Evolutionary conservation across 2,329 filamentous ascomycete species (phyloP), one percentile per base, ranked within the genome.

Genomic region (Aspergillus unguis): DNA sequence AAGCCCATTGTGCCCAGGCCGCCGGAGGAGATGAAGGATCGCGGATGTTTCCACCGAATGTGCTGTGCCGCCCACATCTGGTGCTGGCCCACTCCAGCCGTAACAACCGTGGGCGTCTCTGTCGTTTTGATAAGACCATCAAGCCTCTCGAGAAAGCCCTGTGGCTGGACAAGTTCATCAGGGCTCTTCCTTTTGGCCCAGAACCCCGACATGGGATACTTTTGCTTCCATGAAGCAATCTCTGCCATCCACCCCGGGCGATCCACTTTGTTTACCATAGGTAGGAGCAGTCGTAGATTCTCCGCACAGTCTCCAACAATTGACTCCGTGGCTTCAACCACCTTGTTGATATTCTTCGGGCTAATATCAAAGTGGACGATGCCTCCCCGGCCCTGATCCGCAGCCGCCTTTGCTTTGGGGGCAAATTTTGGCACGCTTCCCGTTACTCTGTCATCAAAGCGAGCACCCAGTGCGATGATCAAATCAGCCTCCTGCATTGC

Each of bases 311-410:
- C 92, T 54, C 94, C 94, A 75, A 96, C 92, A 17, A 97, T 86
- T 42, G 94, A 92, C 76, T 96, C 91, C 37, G 88, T 96, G 6
- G 92, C 92, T 75, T 97, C 90, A 9, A 99, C 88, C 38, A 97
- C 92, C 82, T 97, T 99, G 85, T 97, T 97, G 77, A 97, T 97
- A 79, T 99, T 97, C 85, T 99, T 99, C 64, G 94, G 92, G 87
- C 97, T 88, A 65, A 99, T 92, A 71, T 97, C 92, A 66, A 97
- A 97, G 74, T 99, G 92, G 10, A 97, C 83, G 65, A 99, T 97
- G 66, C 94, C 94, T 64, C 94, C 94, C 57, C 91, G 88, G 49
- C 85, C 85, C 76, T 96, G 89, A 7, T 82, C 79, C 3, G 90
- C 92, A 0, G 94, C 94, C 10, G 85, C 83, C 75, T 88, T 94